Base-by-base conservation (phyloP, 352 stramenopile species). In the Globisporangium paddicum region DNA sequence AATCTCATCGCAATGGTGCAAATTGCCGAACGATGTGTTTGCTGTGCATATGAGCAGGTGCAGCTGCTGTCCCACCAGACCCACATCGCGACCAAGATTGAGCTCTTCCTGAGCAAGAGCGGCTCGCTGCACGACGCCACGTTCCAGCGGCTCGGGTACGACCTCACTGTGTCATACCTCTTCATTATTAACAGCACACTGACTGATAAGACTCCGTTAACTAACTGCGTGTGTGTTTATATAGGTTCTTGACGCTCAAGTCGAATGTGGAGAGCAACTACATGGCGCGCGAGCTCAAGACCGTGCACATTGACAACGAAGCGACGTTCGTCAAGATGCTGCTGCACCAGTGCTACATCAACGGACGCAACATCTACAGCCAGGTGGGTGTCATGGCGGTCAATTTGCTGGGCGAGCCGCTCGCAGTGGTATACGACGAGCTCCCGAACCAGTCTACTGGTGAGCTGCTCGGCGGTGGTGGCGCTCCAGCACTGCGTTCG, bases 371-470 rank as follows among this genome's bases (percentile, higher is more conserved):
- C 58, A 54, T 95, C 9, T 93, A 96, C 68, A 92, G 83, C 45
- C 93, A 98, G 69, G 90, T 97, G 30, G 93, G 91, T 3, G 77
- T 98, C 47, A 91, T 97, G 64, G 90, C 87, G 11, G 73, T 98
- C 30, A 93, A 94, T 60, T 62, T 97, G 21, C 90, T 73, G 69
- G 92, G 90, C 23, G 73, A 92, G 47, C 55, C 71, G 1, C 63
- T 86, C 18, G 71, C 65, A 18, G 37, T 67, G 0, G 18, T 41
- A 11, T 25, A n/a, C 0, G 60, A 60, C 7, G 74, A 81, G 25
- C 70, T 91, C 21, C 79, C 79, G 5, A 85, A 69, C 47, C 68
- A 85, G 47, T 87, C 79, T 13, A 68, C 61, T 2, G 72, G 73
- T 16, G 64, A 89, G 46, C 54, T 52, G 18, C 55, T 84, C 7